Conservation (phyloP, 441 rosid genomes). For the Adansonia grandidieri region DNA sequence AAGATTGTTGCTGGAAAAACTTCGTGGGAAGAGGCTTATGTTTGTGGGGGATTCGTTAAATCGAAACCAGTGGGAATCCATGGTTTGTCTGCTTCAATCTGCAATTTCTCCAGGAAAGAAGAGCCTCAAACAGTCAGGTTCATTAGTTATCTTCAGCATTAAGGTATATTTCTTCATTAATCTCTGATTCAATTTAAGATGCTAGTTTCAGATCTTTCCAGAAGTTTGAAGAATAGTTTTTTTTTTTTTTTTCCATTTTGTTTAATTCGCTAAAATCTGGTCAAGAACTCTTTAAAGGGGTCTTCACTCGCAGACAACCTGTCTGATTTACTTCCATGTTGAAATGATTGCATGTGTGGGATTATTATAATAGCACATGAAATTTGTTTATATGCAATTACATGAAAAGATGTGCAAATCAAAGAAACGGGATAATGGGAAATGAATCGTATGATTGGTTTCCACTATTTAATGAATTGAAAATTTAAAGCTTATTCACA, state of each 20-base stretch:
- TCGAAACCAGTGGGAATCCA: slow-evolving; percentile 92
- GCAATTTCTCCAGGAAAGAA: slow-evolving; percentile 64
- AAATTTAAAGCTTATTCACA: background rate
- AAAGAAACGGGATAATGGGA: background rate
- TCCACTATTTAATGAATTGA: background rate
- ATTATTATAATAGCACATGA: background rate
- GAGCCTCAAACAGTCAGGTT: slow-evolving; percentile 68
- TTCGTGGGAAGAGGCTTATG: slow-evolving; percentile 88
- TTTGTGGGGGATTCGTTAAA: slow-evolving; percentile 92
- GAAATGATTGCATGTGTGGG: background rate
- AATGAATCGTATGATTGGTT: background rate
- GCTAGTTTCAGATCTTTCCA: background rate
- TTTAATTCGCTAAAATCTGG: background rate
- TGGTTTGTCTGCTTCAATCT: slow-evolving; percentile 88
- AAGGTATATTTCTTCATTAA: slow-evolving; percentile 44
- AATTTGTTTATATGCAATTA: background rate
- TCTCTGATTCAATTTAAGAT: too few relatives aligned
- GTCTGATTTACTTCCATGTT: background rate
- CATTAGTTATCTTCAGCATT: slow-evolving; percentile 60
- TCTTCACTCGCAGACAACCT: background rate
- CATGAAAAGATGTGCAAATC: background rate
- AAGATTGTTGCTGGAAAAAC: slow-evolving; percentile 64
- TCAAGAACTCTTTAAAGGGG: background rate
- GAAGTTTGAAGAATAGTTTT: background rate
- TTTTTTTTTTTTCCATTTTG: too few relatives aligned